These are phyloP conservation scores for Penicillium corylophilum DNA, from an alignment of 2,329 filamentous ascomycete species.

Conservation along the genomic window DNA sequence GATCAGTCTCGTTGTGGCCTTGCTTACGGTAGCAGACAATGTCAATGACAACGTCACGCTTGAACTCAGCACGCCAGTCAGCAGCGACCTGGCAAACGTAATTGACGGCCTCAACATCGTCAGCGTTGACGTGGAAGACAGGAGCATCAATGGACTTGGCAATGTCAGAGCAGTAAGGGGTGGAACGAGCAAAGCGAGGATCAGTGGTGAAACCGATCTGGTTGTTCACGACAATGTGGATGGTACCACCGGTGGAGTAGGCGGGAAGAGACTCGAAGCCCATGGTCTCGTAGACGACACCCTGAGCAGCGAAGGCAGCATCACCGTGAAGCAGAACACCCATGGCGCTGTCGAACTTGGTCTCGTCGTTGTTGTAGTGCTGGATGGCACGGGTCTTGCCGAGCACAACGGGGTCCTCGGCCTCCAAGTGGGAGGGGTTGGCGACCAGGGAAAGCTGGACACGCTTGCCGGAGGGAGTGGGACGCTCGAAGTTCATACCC, in stretches of 20 bases:
- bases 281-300: slow-evolving; percentile 97
- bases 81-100: slow-evolving; percentile 96
- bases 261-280: slow-evolving; percentile 94
- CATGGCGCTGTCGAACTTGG: slow-evolving; percentile 86
- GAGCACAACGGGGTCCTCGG: slow-evolving; percentile 94
- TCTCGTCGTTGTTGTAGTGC: slow-evolving; percentile 98
- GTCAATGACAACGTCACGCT: slow-evolving; percentile 96
- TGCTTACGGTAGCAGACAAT: slow-evolving; percentile 99
- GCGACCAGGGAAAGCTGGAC: slow-evolving; percentile 98
- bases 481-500: slow-evolving; percentile 99
- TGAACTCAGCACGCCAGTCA: slow-evolving; percentile 98
- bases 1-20: slow-evolving; percentile 98
- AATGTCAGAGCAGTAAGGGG: slow-evolving; percentile 98
- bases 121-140: slow-evolving; percentile 98
- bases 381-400: slow-evolving; percentile 97
- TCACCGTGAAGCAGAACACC: slow-evolving; percentile 94
- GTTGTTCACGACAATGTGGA: slow-evolving; percentile 98
- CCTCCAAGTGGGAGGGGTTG: slow-evolving; percentile 97
- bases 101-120: slow-evolving; percentile 97
- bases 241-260: slow-evolving; percentile 95
- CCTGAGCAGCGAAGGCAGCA: slow-evolving; percentile 93
- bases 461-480: slow-evolving; percentile 95
- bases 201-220: slow-evolving; percentile 99
- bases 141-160: slow-evolving; percentile 98
- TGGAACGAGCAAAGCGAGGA: slow-evolving; percentile 93